A percentile compares a stretch with the other conserved stretches of the same genome.
Conservation (phyloP, 257 asterid genomes). For the Cynanchum wilfordii region DNA sequence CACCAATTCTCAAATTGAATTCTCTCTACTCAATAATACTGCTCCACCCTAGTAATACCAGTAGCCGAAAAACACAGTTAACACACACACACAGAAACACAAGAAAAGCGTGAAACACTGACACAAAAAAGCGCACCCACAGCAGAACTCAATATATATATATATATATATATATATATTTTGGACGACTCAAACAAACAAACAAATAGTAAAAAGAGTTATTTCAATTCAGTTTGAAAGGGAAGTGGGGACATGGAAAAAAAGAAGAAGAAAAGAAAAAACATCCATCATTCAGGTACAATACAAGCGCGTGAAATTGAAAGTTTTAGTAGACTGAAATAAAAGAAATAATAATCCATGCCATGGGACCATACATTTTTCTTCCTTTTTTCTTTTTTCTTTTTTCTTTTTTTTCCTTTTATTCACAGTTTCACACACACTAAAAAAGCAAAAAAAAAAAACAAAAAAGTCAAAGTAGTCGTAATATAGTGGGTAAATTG, state of each 20-base stretch:
- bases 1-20: background rate
- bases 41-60: background rate
- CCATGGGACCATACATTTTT: too few relatives aligned
- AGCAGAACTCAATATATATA: background rate
- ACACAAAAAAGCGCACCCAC: background rate
- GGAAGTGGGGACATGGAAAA: background rate
- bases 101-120: background rate
- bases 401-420: too few relatives aligned
- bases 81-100: background rate
- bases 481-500: too few relatives aligned
- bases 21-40: background rate
- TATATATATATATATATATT: too few relatives aligned
- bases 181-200: background rate
- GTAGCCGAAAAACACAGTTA: background rate
- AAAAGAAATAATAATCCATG: too few relatives aligned
- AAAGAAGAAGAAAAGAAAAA: background rate
- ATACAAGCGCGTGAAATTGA: too few relatives aligned
- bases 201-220: background rate
- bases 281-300: background rate
- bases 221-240: background rate
- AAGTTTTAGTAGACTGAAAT: too few relatives aligned
- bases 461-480: too few relatives aligned
- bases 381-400: too few relatives aligned
- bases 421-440: background rate
- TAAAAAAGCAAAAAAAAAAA: background rate